A percentile compares a stretch with the other conserved stretches of the same genome.
Evolutionary conservation across 768 basidiomycete species (phyloP).

Genomic region (Termitomyces eurrhizus): DNA sequence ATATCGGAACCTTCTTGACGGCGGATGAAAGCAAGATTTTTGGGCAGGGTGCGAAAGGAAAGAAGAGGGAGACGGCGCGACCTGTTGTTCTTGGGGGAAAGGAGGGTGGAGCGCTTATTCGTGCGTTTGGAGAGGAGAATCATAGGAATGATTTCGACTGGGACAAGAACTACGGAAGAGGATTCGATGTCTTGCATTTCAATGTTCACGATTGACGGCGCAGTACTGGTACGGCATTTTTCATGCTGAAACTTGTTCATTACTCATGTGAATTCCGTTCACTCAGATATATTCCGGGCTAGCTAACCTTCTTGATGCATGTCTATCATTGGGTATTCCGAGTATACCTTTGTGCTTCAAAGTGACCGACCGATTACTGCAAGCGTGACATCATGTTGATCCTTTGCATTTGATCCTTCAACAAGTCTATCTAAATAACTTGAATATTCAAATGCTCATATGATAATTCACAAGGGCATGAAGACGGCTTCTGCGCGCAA

Average conservation of each 20-base stretch:
- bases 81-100: conserved; percentile 49
- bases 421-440: background rate
- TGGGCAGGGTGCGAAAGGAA: conserved; percentile 70
- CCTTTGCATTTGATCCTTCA: background rate
- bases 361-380: background rate
- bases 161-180: conserved; percentile 59
- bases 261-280: background rate
- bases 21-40: conserved; percentile 49
- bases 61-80: conserved; percentile 50
- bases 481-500: background rate
- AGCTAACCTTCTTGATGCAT: background rate
- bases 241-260: background rate
- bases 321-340: background rate
- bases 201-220: background rate
- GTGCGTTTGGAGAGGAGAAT: conserved; percentile 74
- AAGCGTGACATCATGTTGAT: background rate
- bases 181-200: conserved; percentile 69
- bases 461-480: background rate
- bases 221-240: background rate
- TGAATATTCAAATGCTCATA: background rate
- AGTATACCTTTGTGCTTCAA: background rate
- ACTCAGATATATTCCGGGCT: background rate
- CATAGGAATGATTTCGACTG: conserved; percentile 67
- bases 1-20: conserved; percentile 72
- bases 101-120: conserved; percentile 47